Base-by-base conservation (phyloP, 805 yeast genomes). In the Starmerella cellae region DNA sequence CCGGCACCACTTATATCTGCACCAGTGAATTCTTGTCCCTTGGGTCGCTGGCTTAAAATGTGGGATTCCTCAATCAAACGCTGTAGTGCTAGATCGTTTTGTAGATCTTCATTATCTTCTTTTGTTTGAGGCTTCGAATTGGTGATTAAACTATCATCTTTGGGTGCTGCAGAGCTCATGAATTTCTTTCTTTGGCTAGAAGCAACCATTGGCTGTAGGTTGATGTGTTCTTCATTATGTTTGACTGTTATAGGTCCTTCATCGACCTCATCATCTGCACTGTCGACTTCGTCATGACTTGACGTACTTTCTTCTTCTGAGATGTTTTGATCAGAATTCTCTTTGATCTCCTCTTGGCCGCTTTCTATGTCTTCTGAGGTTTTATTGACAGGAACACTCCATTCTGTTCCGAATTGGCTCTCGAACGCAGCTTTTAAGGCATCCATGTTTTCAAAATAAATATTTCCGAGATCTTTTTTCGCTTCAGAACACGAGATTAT, bases 31-130 rank as follows among this genome's bases (percentile, higher is more conserved):
- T 49, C 44, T 39, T 54, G 55, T 31, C 52, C 50, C 19, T 47
- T 43, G 6, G 49, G 37, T 23, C 51, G 41, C 35, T 60, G 63
- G 3, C 60, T 55, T 20, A 66, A 62, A 35, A 81, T 77, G 53
- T 79, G 85, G 1, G 85, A 77, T 56, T 80, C 88, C 45, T 66
- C 66, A 24, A 80, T 63, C 19, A 80, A 64, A 38, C 87, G 60
- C 52, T 80, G 84, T 33, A 80, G 65, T 43, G 74, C 81, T 26
- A 79, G 52, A 55, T 79, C 88, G 54, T 80, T 77, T 42, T 75
- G 72, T 43, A 78, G 56, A 49, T 79, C 71, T 21, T 72, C 67
- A 24, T 57, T 55, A 8, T 66, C 67, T 11, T 67, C 70, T 28
- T 49, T 46, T 6, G 50, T 48, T 4, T 37, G 47, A 19, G 48